Evolutionary conservation across 1,284 basidiomycete genomes (phyloP), one percentile per base, ranked within the genome.

Genomic region (Puccinia coronata): DNA sequence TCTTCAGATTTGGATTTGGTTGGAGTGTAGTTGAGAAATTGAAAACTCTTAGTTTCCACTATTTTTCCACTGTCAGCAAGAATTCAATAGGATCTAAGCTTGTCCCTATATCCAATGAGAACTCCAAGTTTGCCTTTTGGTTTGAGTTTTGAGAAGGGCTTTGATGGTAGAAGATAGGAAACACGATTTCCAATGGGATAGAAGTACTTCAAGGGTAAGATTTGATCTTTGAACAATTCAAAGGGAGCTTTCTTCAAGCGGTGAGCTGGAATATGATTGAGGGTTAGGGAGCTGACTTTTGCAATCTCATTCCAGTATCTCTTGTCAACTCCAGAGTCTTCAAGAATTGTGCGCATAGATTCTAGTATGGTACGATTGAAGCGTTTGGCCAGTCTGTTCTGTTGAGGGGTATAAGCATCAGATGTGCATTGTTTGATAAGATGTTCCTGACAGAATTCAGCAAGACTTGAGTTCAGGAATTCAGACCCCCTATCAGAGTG

Each of bases 111-210:
- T 9, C 55, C 55, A 6, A 57, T 57, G 28, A 57, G 55, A 23
- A n/a, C 28, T 57, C 55, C 55, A 57, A 57, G 55, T 57, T 57
- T 23, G 9, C 55, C 55, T 57, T 57, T 57, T 57, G 55, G 6
- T n/a, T 57, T 23, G 23, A 57, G 55, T 57, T 57, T 57, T 57
- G 20, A 31, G 9, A 23, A 57, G 9, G 55, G 6, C 28, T 57
- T 57, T 23, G 8, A 6, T 57, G 55, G 28, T 8, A 57, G 55
- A 57, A 57, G 55, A 57, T n/a, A 47, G n/a, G 43, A 47, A 47
- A 47, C 43, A 8, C 43, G 43, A 47, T 47, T 47, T 47, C 43
- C 43, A 47, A 47, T 47, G 6, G 43, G 43, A 47, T 47, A 16
- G 16, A 47, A 47, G 43, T 47, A 47, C 6, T 16, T 47, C 9